phyloP scores from a whole-genome alignment of 257 asterid species.

The Gentiana straminea region DNA sequence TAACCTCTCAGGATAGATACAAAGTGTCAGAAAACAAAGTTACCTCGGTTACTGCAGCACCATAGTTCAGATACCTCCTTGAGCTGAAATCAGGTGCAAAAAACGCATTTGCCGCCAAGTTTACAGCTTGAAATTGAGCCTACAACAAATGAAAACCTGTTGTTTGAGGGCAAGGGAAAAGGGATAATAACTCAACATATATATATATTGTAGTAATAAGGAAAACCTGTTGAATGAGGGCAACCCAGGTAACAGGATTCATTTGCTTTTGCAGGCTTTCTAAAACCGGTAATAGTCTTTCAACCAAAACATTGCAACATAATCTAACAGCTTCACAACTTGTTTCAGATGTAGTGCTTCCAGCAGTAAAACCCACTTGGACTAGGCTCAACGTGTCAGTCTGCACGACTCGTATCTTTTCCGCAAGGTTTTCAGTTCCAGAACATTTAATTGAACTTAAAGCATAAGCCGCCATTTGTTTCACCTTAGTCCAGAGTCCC shows the following conservation, averaged over 20 bases:
- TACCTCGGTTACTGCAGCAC: slow-evolving; percentile 73
- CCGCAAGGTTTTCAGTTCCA: slow-evolving; percentile 38
- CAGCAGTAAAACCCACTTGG: slow-evolving; percentile 62
- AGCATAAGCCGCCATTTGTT: slow-evolving; percentile 53
- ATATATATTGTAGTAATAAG: not conserved
- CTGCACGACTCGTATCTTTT: slow-evolving; percentile 59
- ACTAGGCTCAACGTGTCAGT: slow-evolving; percentile 59
- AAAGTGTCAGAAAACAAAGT: not conserved
- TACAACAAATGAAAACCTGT: slow-evolving; percentile 11
- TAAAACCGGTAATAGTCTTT: slow-evolving; percentile 39
- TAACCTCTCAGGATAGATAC: not conserved
- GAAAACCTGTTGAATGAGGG: slow-evolving; percentile 44
- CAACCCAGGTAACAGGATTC: slow-evolving; percentile 47
- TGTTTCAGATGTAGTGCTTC: slow-evolving; percentile 76
- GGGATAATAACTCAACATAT: too few relatives aligned
- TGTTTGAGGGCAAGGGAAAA: too few relatives aligned
- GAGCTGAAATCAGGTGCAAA: slow-evolving; percentile 39
- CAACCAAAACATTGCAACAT: slow-evolving; percentile 56
- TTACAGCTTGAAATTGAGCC: slow-evolving; percentile 39
- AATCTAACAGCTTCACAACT: slow-evolving; percentile 66
- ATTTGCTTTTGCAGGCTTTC: slow-evolving; percentile 35
- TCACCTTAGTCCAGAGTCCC: slow-evolving; percentile 77
- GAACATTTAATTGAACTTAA: slow-evolving; percentile 39
- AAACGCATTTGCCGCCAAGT: slow-evolving; percentile 41
- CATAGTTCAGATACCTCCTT: slow-evolving; percentile 39